Conservation (phyloP, 768 basidiomycete genomes). For the Jaapia argillacea region DNA sequence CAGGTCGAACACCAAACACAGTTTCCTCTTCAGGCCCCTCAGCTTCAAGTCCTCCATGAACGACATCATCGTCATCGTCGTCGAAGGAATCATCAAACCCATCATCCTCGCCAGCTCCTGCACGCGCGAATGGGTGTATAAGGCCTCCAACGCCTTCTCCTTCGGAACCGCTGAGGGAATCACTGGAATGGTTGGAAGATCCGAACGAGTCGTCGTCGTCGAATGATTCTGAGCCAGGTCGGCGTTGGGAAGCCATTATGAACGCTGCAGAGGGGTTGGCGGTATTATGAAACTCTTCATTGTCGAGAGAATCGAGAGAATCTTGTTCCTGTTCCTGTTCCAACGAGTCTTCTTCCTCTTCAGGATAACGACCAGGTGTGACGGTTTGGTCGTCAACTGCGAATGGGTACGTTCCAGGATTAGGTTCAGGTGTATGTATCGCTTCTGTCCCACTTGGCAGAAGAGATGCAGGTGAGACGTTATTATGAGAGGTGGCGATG, state of each 20-base stretch:
- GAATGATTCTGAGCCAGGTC: background rate
- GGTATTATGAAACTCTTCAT: background rate
- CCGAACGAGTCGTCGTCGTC: conserved; percentile 1
- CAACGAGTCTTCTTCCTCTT: background rate
- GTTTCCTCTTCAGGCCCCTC: background rate
- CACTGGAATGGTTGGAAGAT: background rate
- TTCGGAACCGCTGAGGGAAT: background rate
- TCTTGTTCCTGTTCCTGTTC: too few species aligned
- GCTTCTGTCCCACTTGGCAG: conserved; percentile 5
- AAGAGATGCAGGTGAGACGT: conserved; percentile 1
- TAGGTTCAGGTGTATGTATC: conserved; percentile 14
- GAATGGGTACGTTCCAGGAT: background rate
- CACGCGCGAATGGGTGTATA: background rate
- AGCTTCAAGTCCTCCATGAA: too few species aligned
- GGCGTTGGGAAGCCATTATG: background rate
- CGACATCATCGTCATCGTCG: background rate
- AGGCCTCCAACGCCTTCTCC: background rate
- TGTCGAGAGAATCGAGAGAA: background rate
- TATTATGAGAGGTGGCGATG: conserved; percentile 5
- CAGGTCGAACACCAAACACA: background rate
- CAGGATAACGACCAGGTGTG: background rate
- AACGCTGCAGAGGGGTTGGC: conserved; percentile 1
- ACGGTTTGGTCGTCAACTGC: background rate
- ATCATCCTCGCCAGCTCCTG: background rate
- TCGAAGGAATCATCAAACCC: background rate